Evolutionary conservation across 2,329 filamentous ascomycete genomes (phyloP), one percentile per base, ranked within the genome.

Genomic region (Alternaria gansuensis): DNA sequence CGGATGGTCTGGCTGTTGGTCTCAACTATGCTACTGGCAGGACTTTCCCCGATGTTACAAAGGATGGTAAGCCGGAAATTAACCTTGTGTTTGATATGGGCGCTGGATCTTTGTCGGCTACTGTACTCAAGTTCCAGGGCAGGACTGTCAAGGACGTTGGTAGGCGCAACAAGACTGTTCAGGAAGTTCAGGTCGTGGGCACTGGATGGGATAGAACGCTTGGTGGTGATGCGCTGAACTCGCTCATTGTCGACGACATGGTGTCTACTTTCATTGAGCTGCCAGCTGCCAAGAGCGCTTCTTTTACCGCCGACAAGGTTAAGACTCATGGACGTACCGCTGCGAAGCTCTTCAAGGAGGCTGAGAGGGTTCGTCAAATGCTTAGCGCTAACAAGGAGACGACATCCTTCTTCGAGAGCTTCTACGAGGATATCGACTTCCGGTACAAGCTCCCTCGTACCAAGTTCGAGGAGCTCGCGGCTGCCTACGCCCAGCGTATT

Each of bases 31-130:
- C 95, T 41, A 97, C 93, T 28, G 90, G 87, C 72, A 88, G 95
- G 71, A 92, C 90, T 14, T 99, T 98, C 78, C 92, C 93, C 36
- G 84, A 94, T 59, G 83, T 95, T 60, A 90, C 87, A 54, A 89
- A 95, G 53, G 92, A 92, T 54, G 90, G 86, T 65, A 93, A 93
- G 81, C 90, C 95, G 0, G 95, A 99, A 79, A 87, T 93, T 70
- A 92, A 99, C 80, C 81, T 99, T 76, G 87, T 99, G 29, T 99
- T 95, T 74, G 95, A 99, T 75, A 98, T 99, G 93, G 95, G 95
- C 67, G 93, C 95, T 67, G 95, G 95, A 4, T 97, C 92, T 44
- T 91, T 94, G 31, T 96, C 92, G 70, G 94, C 94, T 4, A 95
- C 93, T 6, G 82, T 99, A 51, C 80, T 99, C 75, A 90, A 89